Conservation (phyloP, 1,284 basidiomycete genomes). For the Fomes fomentarius region DNA sequence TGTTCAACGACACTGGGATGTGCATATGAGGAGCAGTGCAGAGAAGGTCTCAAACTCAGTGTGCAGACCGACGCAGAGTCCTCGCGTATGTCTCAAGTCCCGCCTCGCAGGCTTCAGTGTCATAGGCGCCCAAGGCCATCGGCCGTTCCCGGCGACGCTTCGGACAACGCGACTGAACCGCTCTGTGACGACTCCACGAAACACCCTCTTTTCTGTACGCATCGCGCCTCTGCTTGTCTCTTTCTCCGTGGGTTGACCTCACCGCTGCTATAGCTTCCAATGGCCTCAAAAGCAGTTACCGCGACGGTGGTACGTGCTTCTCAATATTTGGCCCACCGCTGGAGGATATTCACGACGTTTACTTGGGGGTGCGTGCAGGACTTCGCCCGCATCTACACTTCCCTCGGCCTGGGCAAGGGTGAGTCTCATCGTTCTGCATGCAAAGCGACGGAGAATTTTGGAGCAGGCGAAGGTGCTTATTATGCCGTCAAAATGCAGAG, state of each 20-base stretch:
- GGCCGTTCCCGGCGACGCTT: conserved; percentile 30
- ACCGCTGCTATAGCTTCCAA: conserved; percentile 33
- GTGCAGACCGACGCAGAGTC: no score
- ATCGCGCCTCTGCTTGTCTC: neutral
- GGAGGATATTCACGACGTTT: conserved; percentile 15
- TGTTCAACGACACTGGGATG: no score
- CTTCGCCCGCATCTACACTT: conserved; percentile 89
- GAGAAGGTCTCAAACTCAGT: no score
- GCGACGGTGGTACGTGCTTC: conserved; percentile 69
- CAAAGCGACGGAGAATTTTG: neutral
- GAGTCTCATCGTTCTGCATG: conserved; percentile 25
- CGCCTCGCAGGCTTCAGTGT: no score
- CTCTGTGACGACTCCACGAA: conserved; percentile 27
- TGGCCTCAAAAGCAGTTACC: conserved; percentile 83
- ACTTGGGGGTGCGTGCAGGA: conserved; percentile 56
- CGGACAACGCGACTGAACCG: conserved; percentile 19
- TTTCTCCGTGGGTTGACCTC: conserved; percentile 4
- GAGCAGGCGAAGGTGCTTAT: neutral
- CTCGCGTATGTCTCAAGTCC: no score
- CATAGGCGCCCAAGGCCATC: conserved; percentile 15
- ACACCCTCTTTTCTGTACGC: conserved; percentile 26
- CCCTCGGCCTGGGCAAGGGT: conserved; percentile 94
- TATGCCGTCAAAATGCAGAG: conserved; percentile 54
- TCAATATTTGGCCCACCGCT: conserved; percentile 2
- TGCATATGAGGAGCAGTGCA: no score